Base-by-base conservation (phyloP, 1,139 yeast genomes). In the Suzukiozyma palmioleophila region DNA sequence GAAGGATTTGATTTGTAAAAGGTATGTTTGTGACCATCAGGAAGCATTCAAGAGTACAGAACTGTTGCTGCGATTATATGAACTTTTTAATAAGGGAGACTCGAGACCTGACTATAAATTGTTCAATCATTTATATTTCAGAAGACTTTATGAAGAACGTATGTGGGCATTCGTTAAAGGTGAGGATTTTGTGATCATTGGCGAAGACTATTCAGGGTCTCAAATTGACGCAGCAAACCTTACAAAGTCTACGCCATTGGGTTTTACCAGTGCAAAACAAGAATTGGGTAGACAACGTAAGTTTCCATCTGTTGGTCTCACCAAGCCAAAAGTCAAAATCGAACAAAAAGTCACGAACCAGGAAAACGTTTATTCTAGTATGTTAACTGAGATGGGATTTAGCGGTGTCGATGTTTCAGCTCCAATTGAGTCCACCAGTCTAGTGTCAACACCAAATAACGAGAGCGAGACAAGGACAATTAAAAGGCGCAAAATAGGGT, bases 41-140 rank as follows among this genome's bases (percentile, higher is more conserved):
- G 38, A 40, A 8, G 57, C 59, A 14, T 59, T 63, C 39, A 36
- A 42, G 3, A 43, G 41, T 22, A 38, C 45, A 41, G 45, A 50
- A 1, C 39, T 32, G 2, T 40, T 65, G 31, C 24, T 40, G 8
- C 35, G 33, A 7, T 46, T 66, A 26, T 64, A 60, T 40, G 26
- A 38, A 24, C 36, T 51, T 32, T 33, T 53, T 39, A 43, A 48
- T 24, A 35, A 42, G 16, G 31, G 36, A 13, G 11, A n/a, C 12
- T 16, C 10, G 15, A 33, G 11, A 8, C 14, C 36, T 9, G 26
- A 33, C 7, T 15, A 14, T 10, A 26, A 26, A 14, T 14, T 13
- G 7, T 37, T 37, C 24, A 37, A 30, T 15, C 27, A 22, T 18
- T 14, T 8, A 3, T 18, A 26, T 13, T 37, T 39, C 34, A 35